Evolutionary conservation across 2,329 filamentous ascomycete species (phyloP), one percentile per base, ranked within the genome.

Genomic region (Stemphylium lycopersici): DNA sequence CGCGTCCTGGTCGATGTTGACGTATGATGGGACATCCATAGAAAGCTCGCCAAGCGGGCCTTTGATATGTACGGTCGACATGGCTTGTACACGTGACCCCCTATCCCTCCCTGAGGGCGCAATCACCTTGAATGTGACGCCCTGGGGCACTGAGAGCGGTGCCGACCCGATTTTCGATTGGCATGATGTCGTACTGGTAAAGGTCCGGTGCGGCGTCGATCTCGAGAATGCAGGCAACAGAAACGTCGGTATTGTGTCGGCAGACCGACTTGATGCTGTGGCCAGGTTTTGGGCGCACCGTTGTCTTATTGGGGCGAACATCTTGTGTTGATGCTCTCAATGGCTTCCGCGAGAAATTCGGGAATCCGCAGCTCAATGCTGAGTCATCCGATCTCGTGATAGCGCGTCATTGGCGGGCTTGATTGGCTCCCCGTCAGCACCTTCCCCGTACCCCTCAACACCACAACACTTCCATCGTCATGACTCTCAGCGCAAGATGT

Each of bases 121-220:
- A 53, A 93, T 78, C 10, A 85, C 79, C 37, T 77, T 79, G 59
- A 99, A 81, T 46, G 89, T 89, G 52, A 99, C 95, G 20, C 71
- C 74, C 15, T 73, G 71, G 6, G 75, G 75, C 48, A 77, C 56
- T n/a, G 74, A 75, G 42, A 77, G 67, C 41, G 74, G 72, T 56
- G 90, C 90, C 66, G 87, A 84, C 66, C 95, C 95, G 59, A 99
- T 89, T 81, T 97, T 95, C 39, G 93, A 97, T 53, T 81, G 78
- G 65, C 83, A 81, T 71, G 78, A 77, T 48, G 85, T 73, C 38
- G 90, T 89, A 37, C 86, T 87, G 52, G 90, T 93, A 80, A 97
- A 97, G 59, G 78, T 78, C 70, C 83, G 81, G 41, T 70, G 58
- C 61, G 76, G 68, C 51, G 62, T 60, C 5, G 75, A 49, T 62